Base-by-base conservation (phyloP, 768 basidiomycete genomes). In the Podaxis sp. region DNA sequence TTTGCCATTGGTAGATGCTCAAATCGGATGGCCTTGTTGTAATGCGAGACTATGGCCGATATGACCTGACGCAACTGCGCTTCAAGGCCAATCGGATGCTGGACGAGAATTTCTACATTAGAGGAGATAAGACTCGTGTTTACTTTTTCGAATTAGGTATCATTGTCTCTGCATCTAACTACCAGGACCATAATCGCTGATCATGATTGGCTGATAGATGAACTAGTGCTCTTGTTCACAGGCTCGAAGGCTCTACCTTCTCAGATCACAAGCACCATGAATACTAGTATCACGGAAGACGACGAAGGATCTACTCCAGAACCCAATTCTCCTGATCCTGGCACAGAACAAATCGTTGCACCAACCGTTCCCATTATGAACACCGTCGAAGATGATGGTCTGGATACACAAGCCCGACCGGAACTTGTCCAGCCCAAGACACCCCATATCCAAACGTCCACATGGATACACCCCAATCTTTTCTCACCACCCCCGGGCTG, bases 111-210 rank as follows among this genome's bases (percentile, higher is more conserved):
- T 89, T 99, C 66, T 99, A 99, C 70, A 90, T 97, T 56, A 85
- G 97, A 40, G 97, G 97, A 0, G 97, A 99, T 77, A 96, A 94
- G 69, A 99, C 97, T 0, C 82, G 97, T 41, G 97, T 99, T 0
- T 99, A 98, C 75, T 99, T 99, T 74, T 99, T 99, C 67, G 90
- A 93, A 64, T 73, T 92, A 11, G 92, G 95, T 93, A 67, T 33
- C 77, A 55, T 44, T 59, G 52, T 59, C 26, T 11, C 30, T 22
- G 17, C 13, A 46, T 46, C 44, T 51, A 24, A 24, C 20, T 30
- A 28, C 15, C 33, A 37, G 56, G 11, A 33, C 13, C 3, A n/a
- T 13, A 54, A 51, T 65, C 22, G 38, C 36, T 65, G 20, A 56
- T 44, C 53, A 62, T 58, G 22, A 33, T 40, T 36, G n/a, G 41